A percentile compares a stretch with the other conserved stretches of the same genome.
phyloP scores from a whole-genome alignment of 228 moss, liverwort and hornwort genomes.

The Sphagnum fallax region DNA sequence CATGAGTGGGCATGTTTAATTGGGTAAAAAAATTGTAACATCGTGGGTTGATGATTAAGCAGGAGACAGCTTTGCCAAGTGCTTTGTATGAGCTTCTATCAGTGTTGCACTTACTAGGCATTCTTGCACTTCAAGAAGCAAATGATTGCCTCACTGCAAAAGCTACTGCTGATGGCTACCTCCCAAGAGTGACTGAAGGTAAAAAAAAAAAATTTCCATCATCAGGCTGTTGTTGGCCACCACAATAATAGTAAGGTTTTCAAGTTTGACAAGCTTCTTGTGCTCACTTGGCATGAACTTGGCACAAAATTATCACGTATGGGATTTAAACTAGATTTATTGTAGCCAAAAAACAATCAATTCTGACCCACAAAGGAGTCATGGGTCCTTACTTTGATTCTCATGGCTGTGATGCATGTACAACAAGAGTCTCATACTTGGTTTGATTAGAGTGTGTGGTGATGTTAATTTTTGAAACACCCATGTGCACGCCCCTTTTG shows the following conservation, averaged over 20 bases:
- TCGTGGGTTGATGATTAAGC: background rate
- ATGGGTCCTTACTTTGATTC: too few species aligned
- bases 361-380: background rate
- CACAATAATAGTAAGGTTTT: too few species aligned
- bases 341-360: background rate
- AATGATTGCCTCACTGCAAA: slow-evolving; percentile 37
- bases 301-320: background rate
- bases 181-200: slow-evolving; percentile 43
- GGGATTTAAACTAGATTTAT: background rate
- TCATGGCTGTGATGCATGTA: too few species aligned
- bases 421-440: too few species aligned
- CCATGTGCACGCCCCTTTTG: too few species aligned
- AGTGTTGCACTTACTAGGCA: slow-evolving; percentile 30
- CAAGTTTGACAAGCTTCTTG: too few species aligned
- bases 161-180: slow-evolving; percentile 46
- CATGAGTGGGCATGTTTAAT: background rate
- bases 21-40: background rate
- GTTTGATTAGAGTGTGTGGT: too few species aligned
- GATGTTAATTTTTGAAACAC: too few species aligned
- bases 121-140: slow-evolving; percentile 40
- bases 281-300: too few species aligned
- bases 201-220: too few species aligned
- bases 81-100: slow-evolving; percentile 45
- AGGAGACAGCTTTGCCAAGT: slow-evolving; percentile 36
- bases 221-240: background rate